phyloP scores from a whole-genome alignment of 2,329 filamentous ascomycete species.

The Penicillium sp. region DNA sequence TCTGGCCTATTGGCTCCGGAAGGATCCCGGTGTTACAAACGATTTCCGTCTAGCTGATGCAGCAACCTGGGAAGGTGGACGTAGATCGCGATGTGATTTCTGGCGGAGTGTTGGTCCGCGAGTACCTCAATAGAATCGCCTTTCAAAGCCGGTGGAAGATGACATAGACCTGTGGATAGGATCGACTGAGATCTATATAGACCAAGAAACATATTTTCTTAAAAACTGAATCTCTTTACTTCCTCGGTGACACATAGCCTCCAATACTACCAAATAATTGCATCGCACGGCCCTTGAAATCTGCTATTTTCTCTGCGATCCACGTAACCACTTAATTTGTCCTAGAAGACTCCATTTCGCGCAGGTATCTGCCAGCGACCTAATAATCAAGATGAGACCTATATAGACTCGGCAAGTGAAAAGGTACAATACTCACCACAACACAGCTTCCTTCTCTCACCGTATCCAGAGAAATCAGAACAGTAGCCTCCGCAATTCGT shows the following conservation, averaged over 20 bases:
- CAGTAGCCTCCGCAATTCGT: conserved; percentile 45
- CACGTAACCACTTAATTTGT: conserved; percentile 14
- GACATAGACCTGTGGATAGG: not conserved
- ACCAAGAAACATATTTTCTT: not conserved
- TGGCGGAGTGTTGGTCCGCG: conserved; percentile 34
- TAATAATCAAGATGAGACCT: not conserved
- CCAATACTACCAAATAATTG: conserved; percentile 22
- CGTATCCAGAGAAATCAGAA: conserved; percentile 37
- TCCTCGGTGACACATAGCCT: conserved; percentile 23
- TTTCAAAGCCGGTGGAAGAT: not conserved
- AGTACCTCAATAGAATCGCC: conserved; percentile 1
- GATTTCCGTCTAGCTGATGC: conserved; percentile 44
- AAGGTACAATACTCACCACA: conserved; percentile 19
- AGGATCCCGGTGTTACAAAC: conserved; percentile 37
- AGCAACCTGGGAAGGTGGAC: conserved; percentile 49
- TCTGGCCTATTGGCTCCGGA: conserved; percentile 26
- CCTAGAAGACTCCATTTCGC: conserved; percentile 19
- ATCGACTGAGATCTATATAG: not conserved
- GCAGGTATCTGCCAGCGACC: conserved; percentile 22
- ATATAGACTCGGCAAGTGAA: not conserved
- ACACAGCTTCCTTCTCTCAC: conserved; percentile 25
- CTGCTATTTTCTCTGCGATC: conserved; percentile 20
- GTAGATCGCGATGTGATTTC: conserved; percentile 48
- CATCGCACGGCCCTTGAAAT: conserved; percentile 20
- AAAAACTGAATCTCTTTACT: not conserved